A percentile compares a stretch with the other conserved stretches of the same genome.
Evolutionary conservation across 2,329 filamentous ascomycete genomes (phyloP).

Genomic region (Shiraia sp.): DNA sequence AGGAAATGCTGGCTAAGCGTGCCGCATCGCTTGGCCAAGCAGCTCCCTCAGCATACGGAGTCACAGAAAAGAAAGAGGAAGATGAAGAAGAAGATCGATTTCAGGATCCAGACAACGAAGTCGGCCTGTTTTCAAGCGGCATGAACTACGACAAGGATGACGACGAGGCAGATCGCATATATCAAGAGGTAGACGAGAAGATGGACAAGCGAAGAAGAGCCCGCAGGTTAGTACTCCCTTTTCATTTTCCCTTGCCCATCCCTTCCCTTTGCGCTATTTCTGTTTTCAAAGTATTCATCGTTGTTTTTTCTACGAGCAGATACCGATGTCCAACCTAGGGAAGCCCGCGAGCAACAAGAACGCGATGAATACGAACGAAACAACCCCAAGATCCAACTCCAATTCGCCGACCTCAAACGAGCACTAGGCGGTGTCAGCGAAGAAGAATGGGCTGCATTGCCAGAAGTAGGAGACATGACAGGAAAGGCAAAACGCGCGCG

Average conservation of each 20-base stretch:
- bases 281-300: slow-evolving; percentile 64
- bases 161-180: slow-evolving; percentile 95
- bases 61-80: slow-evolving; percentile 68
- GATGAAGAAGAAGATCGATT: slow-evolving; percentile 79
- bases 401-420: slow-evolving; percentile 95
- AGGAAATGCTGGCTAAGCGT: slow-evolving; percentile 93
- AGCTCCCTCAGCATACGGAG: slow-evolving; percentile 74
- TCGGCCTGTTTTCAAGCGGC: slow-evolving; percentile 91
- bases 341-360: slow-evolving; percentile 90
- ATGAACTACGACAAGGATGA: slow-evolving; percentile 92
- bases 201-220: slow-evolving; percentile 89
- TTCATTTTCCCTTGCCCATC: slow-evolving; percentile 21
- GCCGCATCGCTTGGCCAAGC: slow-evolving; percentile 78
- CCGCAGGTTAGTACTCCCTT: slow-evolving; percentile 72
- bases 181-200: slow-evolving; percentile 92
- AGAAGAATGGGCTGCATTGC: slow-evolving; percentile 94
- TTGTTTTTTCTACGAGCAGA: slow-evolving; percentile 69
- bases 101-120: slow-evolving; percentile 96
- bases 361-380: slow-evolving; percentile 93
- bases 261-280: slow-evolving; percentile 24
- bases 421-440: slow-evolving; percentile 86
- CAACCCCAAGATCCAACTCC: slow-evolving; percentile 97
- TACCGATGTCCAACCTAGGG: slow-evolving; percentile 79
- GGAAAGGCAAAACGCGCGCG: slow-evolving; percentile 88
- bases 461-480: slow-evolving; percentile 94